Conservation (phyloP, 208 protist species). For the Kentomonas sorsogonicus region DNA sequence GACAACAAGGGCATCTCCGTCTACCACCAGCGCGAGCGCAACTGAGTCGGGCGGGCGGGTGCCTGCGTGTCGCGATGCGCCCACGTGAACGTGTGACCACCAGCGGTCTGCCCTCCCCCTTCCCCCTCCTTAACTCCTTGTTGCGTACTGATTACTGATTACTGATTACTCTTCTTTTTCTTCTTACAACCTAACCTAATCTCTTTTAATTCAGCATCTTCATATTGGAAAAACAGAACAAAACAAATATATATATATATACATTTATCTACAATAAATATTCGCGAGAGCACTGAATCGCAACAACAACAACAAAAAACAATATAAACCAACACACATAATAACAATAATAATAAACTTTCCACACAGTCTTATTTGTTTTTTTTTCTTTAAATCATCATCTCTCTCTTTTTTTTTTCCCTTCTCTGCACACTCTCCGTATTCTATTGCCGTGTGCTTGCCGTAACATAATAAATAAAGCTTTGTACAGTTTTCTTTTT, state of each 20-base stretch:
- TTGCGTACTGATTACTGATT: not conserved
- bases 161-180: not conserved
- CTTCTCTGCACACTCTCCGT: not conserved
- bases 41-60: constrained; percentile 14
- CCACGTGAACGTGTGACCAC: too few relatives aligned
- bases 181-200: not conserved
- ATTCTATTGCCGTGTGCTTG: not conserved
- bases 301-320: constrained; percentile 8
- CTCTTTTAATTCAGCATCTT: constrained; percentile 6
- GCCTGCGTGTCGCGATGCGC: not conserved
- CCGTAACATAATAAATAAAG: not conserved
- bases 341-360: not conserved
- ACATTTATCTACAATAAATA: constrained; percentile 10
- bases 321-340: constrained; percentile 1
- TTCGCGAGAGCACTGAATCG: constrained; percentile 1
- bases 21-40: constrained; percentile 64
- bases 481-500: constrained; percentile 3
- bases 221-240: constrained; percentile 9
- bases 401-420: constrained; percentile 9
- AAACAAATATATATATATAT: constrained; percentile 15
- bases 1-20: constrained; percentile 59
- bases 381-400: constrained; percentile 10
- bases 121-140: not conserved
- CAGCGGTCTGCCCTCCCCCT: too few relatives aligned
- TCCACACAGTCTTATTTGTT: not conserved